These are phyloP conservation scores for Botrytis hyacinthi DNA, from an alignment of 2,329 filamentous ascomycete species.

Conservation along the genomic window DNA sequence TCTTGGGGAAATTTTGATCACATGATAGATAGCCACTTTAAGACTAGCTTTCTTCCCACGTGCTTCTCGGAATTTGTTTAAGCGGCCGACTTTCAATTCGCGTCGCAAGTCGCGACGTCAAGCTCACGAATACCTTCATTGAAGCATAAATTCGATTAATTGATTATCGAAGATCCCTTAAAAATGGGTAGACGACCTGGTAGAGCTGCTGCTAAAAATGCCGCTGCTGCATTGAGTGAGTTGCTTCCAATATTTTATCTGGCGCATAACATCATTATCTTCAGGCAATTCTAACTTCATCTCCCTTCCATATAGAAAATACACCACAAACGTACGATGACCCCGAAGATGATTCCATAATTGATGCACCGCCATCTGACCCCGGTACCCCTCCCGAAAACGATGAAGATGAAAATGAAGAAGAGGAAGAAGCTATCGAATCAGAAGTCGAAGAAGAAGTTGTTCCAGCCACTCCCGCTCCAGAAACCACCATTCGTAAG, in stretches of 20 bases:
- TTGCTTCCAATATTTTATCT: conserved; percentile 25
- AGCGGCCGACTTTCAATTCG: conserved; percentile 15
- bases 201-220: conserved; percentile 53
- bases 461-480: conserved; percentile 37
- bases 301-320: conserved; percentile 43
- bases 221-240: conserved; percentile 53
- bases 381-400: conserved; percentile 33
- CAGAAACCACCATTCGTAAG: conserved; percentile 60
- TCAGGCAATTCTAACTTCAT: conserved; percentile 5
- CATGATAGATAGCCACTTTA: background rate
- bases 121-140: conserved; percentile 1
- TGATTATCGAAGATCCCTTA: background rate
- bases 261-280: conserved; percentile 25
- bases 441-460: conserved; percentile 44
- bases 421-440: conserved; percentile 23
- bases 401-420: conserved; percentile 45
- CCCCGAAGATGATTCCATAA: conserved; percentile 47
- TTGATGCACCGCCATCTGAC: conserved; percentile 40
- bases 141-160: conserved; percentile 9
- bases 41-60: background rate
- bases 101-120: conserved; percentile 6
- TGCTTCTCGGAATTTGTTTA: conserved; percentile 3
- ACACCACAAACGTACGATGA: conserved; percentile 47
- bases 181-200: conserved; percentile 49
- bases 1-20: background rate